Conservation (phyloP, 2,329 filamentous ascomycete genomes). For the Dactylellina sp. region DNA sequence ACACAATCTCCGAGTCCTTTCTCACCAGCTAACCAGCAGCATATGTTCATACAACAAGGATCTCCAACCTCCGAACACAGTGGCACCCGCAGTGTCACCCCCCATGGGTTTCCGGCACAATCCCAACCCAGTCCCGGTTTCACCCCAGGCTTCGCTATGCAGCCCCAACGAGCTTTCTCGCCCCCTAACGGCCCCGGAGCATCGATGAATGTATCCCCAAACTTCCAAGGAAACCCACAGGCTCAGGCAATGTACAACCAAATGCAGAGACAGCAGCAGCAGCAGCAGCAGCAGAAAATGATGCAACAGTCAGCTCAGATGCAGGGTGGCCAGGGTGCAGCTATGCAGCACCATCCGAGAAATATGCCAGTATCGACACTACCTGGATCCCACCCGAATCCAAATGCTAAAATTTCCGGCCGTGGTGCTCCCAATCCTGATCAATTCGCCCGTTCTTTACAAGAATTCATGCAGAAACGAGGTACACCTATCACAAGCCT, state of each 20-base stretch:
- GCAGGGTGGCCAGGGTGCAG: conserved; percentile 63
- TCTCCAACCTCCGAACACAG: conserved; percentile 83
- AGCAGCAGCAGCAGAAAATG: conserved; percentile 66
- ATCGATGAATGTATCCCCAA: conserved; percentile 52
- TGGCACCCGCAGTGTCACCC: conserved; percentile 73
- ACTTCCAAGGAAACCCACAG: conserved; percentile 66
- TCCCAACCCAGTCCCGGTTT: conserved; percentile 56
- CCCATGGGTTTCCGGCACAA: conserved; percentile 71
- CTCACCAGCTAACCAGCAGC: conserved; percentile 77
- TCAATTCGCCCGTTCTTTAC: conserved; percentile 79
- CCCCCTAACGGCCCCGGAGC: conserved; percentile 67
- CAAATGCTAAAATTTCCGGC: conserved; percentile 61
- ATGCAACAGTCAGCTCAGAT: conserved; percentile 65
- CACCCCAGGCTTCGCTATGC: conserved; percentile 51
- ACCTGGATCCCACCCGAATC: conserved; percentile 67
- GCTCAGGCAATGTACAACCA: conserved; percentile 63
- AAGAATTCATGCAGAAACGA: conserved; percentile 80
- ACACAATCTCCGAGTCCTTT: conserved; percentile 94
- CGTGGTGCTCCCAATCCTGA: conserved; percentile 69
- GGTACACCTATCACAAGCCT: conserved; percentile 79
- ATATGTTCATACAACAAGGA: conserved; percentile 73
- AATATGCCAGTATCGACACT: conserved; percentile 71
- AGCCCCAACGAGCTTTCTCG: conserved; percentile 67
- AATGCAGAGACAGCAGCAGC: conserved; percentile 64
- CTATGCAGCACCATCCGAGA: conserved; percentile 65